Conservation (phyloP, 441 rosid species). For the Arabidopsis hybrid region DNA sequence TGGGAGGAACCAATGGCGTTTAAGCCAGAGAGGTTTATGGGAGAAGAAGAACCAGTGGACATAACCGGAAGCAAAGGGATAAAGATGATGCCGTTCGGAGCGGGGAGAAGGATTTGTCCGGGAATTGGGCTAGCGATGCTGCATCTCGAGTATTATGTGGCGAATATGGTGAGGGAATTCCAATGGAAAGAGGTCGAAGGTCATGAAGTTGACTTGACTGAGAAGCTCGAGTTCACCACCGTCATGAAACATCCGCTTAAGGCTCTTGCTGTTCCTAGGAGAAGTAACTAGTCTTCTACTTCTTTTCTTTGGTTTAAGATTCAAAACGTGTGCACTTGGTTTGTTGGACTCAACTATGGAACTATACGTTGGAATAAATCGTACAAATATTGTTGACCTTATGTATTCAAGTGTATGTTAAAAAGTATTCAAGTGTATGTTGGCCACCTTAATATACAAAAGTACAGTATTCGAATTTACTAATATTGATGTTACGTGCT, state of each 20-base stretch:
- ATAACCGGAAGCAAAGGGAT: neutral
- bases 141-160: neutral
- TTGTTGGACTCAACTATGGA: neutral
- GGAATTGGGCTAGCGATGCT: neutral
- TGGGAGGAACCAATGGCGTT: slow-evolving; percentile 5
- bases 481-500: no score
- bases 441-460: no score
- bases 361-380: neutral
- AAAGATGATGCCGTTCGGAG: slow-evolving; percentile 1
- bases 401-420: no score
- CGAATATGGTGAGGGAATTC: neutral
- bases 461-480: no score
- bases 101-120: neutral
- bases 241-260: neutral
- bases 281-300: neutral
- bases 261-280: neutral
- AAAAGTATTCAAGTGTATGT: no score
- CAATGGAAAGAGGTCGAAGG: neutral
- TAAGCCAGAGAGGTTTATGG: neutral
- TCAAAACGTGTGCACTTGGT: neutral
- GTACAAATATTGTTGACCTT: no score
- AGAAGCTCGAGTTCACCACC: neutral
- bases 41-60: neutral
- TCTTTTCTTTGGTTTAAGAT: neutral
- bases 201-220: neutral